A percentile compares a stretch with the other conserved stretches of the same genome.
Evolutionary conservation across 768 basidiomycete species (phyloP).

Genomic region (Xerocomus brunneocitrinus): DNA sequence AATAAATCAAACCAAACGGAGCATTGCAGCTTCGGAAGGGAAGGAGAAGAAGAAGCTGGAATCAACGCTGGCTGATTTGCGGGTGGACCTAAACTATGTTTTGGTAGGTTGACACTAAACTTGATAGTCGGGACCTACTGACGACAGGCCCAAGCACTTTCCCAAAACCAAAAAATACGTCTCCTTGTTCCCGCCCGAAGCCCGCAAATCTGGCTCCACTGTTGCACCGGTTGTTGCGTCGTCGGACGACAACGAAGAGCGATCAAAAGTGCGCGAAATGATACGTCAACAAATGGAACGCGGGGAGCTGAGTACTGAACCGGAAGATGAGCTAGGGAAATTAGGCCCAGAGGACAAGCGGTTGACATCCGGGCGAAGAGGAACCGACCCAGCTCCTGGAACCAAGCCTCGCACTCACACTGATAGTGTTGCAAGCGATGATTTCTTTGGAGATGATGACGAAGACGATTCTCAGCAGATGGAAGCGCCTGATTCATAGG

Average conservation of each 20-base stretch:
- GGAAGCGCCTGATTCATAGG: slow-evolving; percentile 13
- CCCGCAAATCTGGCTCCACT: slow-evolving; percentile 22
- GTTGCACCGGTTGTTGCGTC: slow-evolving; percentile 5
- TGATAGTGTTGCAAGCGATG: slow-evolving; percentile 19
- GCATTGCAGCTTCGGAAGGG: slow-evolving; percentile 35
- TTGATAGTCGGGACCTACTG: not conserved
- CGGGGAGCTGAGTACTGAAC: slow-evolving; percentile 55
- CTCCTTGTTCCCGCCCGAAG: slow-evolving; percentile 78
- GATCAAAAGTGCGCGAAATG: slow-evolving; percentile 56
- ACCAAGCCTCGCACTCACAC: slow-evolving; percentile 1
- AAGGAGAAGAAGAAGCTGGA: slow-evolving; percentile 41
- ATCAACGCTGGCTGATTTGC: slow-evolving; percentile 50
- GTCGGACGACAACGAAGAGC: slow-evolving; percentile 39
- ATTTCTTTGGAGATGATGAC: slow-evolving; percentile 29
- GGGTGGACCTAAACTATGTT: slow-evolving; percentile 91
- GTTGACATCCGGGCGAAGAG: not conserved
- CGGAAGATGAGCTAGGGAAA: slow-evolving; percentile 43
- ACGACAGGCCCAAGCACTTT: slow-evolving; percentile 54
- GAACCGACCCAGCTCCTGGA: slow-evolving; percentile 1
- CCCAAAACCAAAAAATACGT: slow-evolving; percentile 86
- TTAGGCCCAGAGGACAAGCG: slow-evolving; percentile 6
- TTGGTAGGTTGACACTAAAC: slow-evolving; percentile 43
- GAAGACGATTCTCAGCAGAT: slow-evolving; percentile 15
- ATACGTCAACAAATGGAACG: slow-evolving; percentile 56
- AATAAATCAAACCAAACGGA: slow-evolving; percentile 63